Evolutionary conservation across 148 eudicot species (phyloP).

Genomic region (Arbutus unedo): DNA sequence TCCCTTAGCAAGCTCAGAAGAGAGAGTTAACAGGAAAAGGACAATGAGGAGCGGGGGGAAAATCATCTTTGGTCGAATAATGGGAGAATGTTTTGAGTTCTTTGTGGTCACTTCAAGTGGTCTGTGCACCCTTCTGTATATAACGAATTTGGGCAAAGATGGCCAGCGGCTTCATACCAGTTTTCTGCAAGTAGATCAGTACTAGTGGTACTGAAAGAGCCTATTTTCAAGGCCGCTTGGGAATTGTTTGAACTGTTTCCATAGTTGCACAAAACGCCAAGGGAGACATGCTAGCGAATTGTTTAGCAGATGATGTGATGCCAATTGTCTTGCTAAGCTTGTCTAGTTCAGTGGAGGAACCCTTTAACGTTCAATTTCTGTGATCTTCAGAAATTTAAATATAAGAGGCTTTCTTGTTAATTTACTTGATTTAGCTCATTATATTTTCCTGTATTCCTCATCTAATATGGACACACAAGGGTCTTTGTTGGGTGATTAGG

Average conservation of each 20-base stretch:
- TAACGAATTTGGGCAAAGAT: constrained; percentile 1
- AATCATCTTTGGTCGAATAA: background rate
- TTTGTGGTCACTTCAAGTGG: background rate
- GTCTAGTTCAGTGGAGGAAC: background rate
- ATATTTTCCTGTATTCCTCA: background rate
- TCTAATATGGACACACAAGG: background rate
- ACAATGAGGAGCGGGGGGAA: background rate
- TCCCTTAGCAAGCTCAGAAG: background rate
- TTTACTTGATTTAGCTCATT: background rate
- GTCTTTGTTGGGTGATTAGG: background rate
- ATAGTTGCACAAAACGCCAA: background rate
- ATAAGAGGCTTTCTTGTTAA: background rate
- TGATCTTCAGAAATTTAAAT: background rate
- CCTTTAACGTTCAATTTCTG: background rate
- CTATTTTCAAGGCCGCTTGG: background rate
- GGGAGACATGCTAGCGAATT: background rate
- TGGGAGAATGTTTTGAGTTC: too few species aligned
- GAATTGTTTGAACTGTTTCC: background rate
- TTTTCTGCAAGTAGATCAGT: background rate
- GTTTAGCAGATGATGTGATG: background rate
- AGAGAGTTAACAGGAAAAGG: background rate
- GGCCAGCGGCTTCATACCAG: background rate
- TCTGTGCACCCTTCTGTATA: background rate
- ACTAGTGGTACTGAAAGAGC: background rate
- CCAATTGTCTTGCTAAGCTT: background rate